Base-by-base conservation (phyloP, 73 alveolate species). In the Tetrahymena borealis region DNA sequence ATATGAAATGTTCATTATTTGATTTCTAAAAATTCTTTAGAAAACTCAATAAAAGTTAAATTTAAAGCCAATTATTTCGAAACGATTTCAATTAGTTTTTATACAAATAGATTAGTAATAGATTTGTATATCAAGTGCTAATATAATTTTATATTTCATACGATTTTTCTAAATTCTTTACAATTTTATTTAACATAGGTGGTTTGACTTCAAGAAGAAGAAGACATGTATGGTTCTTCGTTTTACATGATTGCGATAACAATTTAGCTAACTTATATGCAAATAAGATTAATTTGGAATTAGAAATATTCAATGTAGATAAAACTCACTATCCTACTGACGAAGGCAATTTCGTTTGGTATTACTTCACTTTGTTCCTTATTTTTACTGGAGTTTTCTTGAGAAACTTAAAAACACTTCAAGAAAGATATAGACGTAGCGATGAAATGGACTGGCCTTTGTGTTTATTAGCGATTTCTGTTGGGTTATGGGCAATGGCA, bases 401-500 rank as follows among this genome's bases (percentile, higher is more conserved):
- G 9, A 60, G 85, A 60, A 60, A 60, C 85, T 13, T 60, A 3
- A 60, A 60, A 60, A 20, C 9, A 60, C 11, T 60, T 13, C 10
- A 7, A 60, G 85, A 60, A 35, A 60, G 85, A 60, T 60, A 60
- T 20, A 60, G 28, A 60, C n/a, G 85, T 24, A 60, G 28, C 9
- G 85, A 60, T 60, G 85, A 60, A 60, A 60, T 60, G 85, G 85
- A 60, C 28, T 60, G 85, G 85, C 85, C 85, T 60, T 60, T 60
- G 31, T 20, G 38, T 6, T 35, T 60, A 24, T 35, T 60, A 24
- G 85, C n/a, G 28, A 60, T 60, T 60, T 60, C 85, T 24, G 85
- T 60, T 24, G 85, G 85, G 9, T 1, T 60, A 28, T 60, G 85
- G 85, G 85, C 85, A 24, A 24, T 60, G 28, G 85, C 33, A 60